Evolutionary conservation across 352 stramenopile species (phyloP).

Genomic region (Pythium guiyangense): DNA sequence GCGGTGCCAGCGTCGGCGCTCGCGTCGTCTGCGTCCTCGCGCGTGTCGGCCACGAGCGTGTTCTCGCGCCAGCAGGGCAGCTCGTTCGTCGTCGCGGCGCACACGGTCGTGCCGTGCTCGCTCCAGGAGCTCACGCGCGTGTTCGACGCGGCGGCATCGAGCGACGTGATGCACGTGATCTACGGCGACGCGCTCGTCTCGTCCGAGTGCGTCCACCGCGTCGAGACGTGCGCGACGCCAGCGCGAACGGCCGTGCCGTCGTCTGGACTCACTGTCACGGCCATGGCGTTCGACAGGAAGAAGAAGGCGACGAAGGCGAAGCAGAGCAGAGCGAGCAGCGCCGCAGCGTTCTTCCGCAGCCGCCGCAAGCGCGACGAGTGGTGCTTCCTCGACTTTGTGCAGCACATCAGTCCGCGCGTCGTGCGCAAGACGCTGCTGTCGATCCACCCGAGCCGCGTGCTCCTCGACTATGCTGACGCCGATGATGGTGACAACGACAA

Average conservation of each 20-base stretch:
- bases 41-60: neutral
- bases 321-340: neutral
- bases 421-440: slow-evolving; percentile 11
- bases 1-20: neutral
- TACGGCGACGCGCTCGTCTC: slow-evolving; percentile 9
- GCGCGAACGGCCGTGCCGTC: neutral
- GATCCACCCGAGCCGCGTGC: neutral
- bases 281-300: slow-evolving; percentile 2
- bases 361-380: slow-evolving; percentile 4
- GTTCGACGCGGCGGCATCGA: slow-evolving; percentile 2
- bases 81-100: slow-evolving; percentile 1
- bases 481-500: neutral
- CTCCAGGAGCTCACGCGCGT: slow-evolving; percentile 4
- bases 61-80: slow-evolving; percentile 1
- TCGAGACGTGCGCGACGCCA: slow-evolving; percentile 2
- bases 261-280: slow-evolving; percentile 8
- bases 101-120: slow-evolving; percentile 8
- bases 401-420: slow-evolving; percentile 6
- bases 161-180: slow-evolving; percentile 3
- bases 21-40: neutral
- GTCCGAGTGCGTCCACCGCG: slow-evolving; percentile 2
- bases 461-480: neutral
- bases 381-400: slow-evolving; percentile 14
- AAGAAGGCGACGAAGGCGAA: too few species aligned
- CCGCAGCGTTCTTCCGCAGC: slow-evolving; percentile 4